Conservation (phyloP, 331 rosid genomes). For the Cydonia oblonga region DNA sequence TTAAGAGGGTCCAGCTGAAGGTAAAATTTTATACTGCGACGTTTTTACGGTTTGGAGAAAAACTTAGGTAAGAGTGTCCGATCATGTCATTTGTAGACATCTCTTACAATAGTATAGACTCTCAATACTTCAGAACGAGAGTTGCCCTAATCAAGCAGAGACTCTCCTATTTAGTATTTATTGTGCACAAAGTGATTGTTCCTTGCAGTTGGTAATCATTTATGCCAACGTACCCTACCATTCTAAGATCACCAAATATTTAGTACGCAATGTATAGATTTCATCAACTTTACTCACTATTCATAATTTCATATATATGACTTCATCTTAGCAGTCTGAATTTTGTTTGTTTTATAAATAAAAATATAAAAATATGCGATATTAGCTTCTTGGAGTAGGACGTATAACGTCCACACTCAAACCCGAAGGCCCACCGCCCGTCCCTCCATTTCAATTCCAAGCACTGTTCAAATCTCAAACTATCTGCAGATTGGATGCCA, state of each 20-base stretch:
- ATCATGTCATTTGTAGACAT: too few relatives aligned
- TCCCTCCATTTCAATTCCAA: neutral
- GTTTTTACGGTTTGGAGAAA: neutral
- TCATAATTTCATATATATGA: neutral
- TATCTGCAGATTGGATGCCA: neutral
- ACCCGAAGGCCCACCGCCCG: neutral
- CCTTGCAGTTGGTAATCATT: neutral
- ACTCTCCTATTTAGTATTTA: neutral
- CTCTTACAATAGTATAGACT: too few relatives aligned
- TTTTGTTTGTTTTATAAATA: neutral
- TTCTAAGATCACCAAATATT: neutral
- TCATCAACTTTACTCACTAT: neutral
- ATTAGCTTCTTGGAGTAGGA: too few relatives aligned
- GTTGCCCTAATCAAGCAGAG: neutral
- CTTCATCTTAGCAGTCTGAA: neutral
- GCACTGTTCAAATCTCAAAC: neutral
- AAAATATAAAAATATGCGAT: too few relatives aligned
- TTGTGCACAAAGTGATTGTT: neutral
- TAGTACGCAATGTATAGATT: neutral
- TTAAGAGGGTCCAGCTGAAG: neutral
- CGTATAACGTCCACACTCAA: neutral
- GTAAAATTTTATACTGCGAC: neutral
- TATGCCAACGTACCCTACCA: neutral
- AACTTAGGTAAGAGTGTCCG: too few relatives aligned
- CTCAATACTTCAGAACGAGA: fast-evolving